Evolutionary conservation across 768 basidiomycete genomes (phyloP).

Genomic region (Serpula lacrymans): DNA sequence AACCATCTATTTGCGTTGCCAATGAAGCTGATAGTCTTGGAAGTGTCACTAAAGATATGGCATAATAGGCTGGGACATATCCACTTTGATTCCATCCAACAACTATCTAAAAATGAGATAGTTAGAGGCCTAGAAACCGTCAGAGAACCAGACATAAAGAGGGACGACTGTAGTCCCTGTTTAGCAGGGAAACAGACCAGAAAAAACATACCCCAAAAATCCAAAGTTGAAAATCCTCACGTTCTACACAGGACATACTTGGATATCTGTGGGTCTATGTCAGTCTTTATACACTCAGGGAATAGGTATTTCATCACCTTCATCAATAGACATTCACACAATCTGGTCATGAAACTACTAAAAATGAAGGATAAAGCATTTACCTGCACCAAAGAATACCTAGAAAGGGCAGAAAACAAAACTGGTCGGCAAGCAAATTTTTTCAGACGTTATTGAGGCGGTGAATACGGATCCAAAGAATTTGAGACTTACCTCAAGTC

Average conservation of each 20-base stretch:
- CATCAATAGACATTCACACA: slow-evolving; percentile 16
- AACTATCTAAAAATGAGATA: slow-evolving; percentile 6
- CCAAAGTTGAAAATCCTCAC: slow-evolving; percentile 1
- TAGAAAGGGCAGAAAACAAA: slow-evolving; percentile 9
- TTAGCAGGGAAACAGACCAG: slow-evolving; percentile 20
- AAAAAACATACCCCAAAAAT: slow-evolving; percentile 8
- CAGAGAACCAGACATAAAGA: too few relatives aligned
- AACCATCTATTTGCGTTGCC: too few relatives aligned
- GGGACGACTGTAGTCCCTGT: slow-evolving; percentile 14
- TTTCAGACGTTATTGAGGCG: slow-evolving; percentile 19
- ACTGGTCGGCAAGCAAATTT: slow-evolving; percentile 13
- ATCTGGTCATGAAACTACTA: slow-evolving; percentile 10
- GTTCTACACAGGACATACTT: slow-evolving; percentile 7
- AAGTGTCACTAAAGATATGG: slow-evolving; percentile 3
- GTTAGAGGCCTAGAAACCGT: slow-evolving; percentile 4
- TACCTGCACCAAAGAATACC: slow-evolving; percentile 9
- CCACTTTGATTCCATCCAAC: slow-evolving; percentile 1
- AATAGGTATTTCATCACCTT: slow-evolving; percentile 16
- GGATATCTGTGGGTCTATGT: slow-evolving; percentile 19
- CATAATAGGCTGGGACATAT: slow-evolving; percentile 1
- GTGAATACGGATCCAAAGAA: slow-evolving; percentile 5
- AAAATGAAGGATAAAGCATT: slow-evolving; percentile 12
- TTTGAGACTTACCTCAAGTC: background rate
- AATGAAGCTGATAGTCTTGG: too few relatives aligned
- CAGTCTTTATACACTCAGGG: slow-evolving; percentile 3